Conservation (phyloP, 495 filamentous ascomycete species). For the Staphylotrichum tortipilum region DNA sequence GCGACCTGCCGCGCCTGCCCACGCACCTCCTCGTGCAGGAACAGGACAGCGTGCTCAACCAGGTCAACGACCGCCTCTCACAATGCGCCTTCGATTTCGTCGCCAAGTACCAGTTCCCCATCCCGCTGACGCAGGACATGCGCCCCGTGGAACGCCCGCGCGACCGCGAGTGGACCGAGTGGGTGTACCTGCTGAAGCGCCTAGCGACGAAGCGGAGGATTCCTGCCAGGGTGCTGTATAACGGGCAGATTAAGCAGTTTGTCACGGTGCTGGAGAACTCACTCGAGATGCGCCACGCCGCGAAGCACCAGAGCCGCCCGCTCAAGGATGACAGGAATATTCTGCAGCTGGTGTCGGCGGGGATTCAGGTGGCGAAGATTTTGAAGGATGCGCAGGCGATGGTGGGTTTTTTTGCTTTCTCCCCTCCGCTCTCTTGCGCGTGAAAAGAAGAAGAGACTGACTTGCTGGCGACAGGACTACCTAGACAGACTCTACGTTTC, state of each 20-base stretch:
- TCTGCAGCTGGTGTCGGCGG: slow-evolving; percentile 75
- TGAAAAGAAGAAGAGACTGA: no score
- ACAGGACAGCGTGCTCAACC: slow-evolving; percentile 68
- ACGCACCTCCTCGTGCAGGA: slow-evolving; percentile 74
- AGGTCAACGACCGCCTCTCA: slow-evolving; percentile 75
- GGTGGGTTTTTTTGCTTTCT: slow-evolving; percentile 19
- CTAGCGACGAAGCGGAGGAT: slow-evolving; percentile 79
- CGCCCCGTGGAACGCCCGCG: slow-evolving; percentile 67
- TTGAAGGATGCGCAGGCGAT: slow-evolving; percentile 73
- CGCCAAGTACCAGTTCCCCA: slow-evolving; percentile 81
- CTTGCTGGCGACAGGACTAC: slow-evolving; percentile 45
- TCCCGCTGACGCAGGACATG: slow-evolving; percentile 71
- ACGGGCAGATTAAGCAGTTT: slow-evolving; percentile 83
- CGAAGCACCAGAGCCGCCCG: slow-evolving; percentile 72
- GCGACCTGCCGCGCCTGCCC: slow-evolving; percentile 71
- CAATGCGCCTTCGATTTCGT: slow-evolving; percentile 84
- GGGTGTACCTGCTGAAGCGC: slow-evolving; percentile 80
- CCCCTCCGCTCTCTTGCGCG: neutral
- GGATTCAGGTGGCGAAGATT: slow-evolving; percentile 79
- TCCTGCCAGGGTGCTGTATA: slow-evolving; percentile 72
- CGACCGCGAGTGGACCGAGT: slow-evolving; percentile 86
- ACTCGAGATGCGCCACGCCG: slow-evolving; percentile 70
- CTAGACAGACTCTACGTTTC: slow-evolving; percentile 59
- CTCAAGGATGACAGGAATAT: slow-evolving; percentile 87
- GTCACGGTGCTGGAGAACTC: slow-evolving; percentile 77